Evolutionary conservation across 2,329 filamentous ascomycete genomes (phyloP), one percentile per base, ranked within the genome.

Genomic region (Apiospora aurea): DNA sequence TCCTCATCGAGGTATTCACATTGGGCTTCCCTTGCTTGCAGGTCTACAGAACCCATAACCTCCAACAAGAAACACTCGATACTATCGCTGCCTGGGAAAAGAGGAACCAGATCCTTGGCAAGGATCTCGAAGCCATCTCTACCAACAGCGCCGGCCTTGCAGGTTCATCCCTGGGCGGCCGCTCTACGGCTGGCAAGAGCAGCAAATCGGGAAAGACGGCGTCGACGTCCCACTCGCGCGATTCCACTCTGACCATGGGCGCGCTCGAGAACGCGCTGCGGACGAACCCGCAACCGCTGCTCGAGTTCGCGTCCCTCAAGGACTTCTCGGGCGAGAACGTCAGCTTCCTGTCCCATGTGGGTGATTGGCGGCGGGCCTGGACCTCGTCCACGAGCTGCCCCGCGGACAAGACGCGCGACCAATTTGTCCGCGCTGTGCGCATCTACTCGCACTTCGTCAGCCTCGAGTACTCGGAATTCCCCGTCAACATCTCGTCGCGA

Each of bases 21-120:
- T 84, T 93, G 75, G 88, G 91, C 77, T 83, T 91, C 72, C 91
- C 91, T 8, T 87, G 90, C 78, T 87, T 85, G 80, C 88, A 92
- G 76, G 86, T 90, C 41, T 74, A 82, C 67, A 83, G 81, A 71
- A 84, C 85, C 71, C 83, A 83, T 70, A 79, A 79, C n/a, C 82
- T 87, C 2, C 81, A 80, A 51, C 82, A 85, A 74, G 85, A 87
- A 73, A 87, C 85, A 0, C 82, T 87, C 70, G 83, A 87, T 71
- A 83, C 83, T 13, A 87, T 87, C 73, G 83, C 85, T 21, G 80
- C 82, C 57, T 87, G 86, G 86, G 84, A 87, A 74, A 78, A 81
- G 41, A 82, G 83, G 69, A 82, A 82, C 73, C 81, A 81, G 74
- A 75, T 77, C 8, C 57, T 64, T 21, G 67, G 67, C 51, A 77